Percentiles rank a stretch among this genome's conserved stretches.
Evolutionary conservation across 352 stramenopile genomes (phyloP).

Genomic region (Phytophthora brassicae): DNA sequence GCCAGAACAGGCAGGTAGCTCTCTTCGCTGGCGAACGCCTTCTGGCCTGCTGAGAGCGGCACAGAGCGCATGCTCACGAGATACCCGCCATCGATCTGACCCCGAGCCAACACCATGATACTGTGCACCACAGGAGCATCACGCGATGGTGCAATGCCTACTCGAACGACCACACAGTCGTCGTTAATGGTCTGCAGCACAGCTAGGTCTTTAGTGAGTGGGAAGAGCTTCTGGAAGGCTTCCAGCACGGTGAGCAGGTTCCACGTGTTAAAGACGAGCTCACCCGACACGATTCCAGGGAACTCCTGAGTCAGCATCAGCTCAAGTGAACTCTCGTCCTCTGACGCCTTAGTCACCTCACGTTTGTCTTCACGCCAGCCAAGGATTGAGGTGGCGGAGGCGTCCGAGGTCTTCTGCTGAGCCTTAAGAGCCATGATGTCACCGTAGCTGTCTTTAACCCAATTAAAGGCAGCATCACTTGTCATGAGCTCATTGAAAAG

Average conservation of each 20-base stretch:
- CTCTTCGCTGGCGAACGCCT: slow-evolving; percentile 33
- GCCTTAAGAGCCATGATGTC: slow-evolving; percentile 44
- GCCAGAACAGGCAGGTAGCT: slow-evolving; percentile 33
- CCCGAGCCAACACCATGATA: slow-evolving; percentile 41
- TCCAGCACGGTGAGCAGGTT: slow-evolving; percentile 36
- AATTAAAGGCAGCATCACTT: slow-evolving; percentile 43
- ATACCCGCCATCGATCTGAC: slow-evolving; percentile 49
- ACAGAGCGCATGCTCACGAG: slow-evolving; percentile 45
- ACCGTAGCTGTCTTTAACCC: slow-evolving; percentile 49
- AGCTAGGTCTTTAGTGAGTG: slow-evolving; percentile 40
- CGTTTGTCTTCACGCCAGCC: slow-evolving; percentile 41
- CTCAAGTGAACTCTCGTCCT: slow-evolving; percentile 23
- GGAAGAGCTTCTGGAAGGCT: slow-evolving; percentile 37
- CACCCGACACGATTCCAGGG: slow-evolving; percentile 28
- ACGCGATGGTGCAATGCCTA: slow-evolving; percentile 28
- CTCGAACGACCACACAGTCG: slow-evolving; percentile 42
- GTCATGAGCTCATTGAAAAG: slow-evolving; percentile 41
- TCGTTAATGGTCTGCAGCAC: slow-evolving; percentile 50
- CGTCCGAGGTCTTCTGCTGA: slow-evolving; percentile 24
- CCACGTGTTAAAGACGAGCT: slow-evolving; percentile 50
- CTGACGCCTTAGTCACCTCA: slow-evolving; percentile 14
- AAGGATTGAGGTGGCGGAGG: slow-evolving; percentile 13
- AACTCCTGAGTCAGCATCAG: slow-evolving; percentile 42
- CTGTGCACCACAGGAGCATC: slow-evolving; percentile 43
- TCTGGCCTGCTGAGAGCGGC: slow-evolving; percentile 36